Base-by-base conservation (phyloP, 495 filamentous ascomycete species). In the Daldinia concentrica region DNA sequence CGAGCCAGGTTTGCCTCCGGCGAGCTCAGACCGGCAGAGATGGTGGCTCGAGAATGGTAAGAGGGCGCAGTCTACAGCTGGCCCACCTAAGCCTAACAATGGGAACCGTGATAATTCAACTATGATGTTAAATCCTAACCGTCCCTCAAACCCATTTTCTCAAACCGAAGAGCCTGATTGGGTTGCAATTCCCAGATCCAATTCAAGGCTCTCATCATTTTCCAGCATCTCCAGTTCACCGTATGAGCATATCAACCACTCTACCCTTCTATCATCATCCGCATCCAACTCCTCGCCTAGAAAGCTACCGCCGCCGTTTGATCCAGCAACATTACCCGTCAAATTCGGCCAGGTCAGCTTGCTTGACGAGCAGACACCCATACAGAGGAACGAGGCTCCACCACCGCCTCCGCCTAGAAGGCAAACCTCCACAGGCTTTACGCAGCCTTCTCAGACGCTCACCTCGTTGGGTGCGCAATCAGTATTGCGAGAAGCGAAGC, bases 41-140 rank as follows among this genome's bases (percentile, higher is more conserved):
- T 99, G 95, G 95, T 99, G 95, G 95, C 82, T 98, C 29, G 91
- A 97, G 57, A 92, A 93, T 78, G 91, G 91, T 34, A 87, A 90
- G 64, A 90, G 92, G 58, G 93, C 91, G 8, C 90, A 90, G 64
- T 94, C 94, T 22, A 83, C 79, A 14, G 72, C 96, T 29, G 84
- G 83, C 37, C 89, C 92, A 22, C 91, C 93, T 2, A 81, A 82
- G 26, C 79, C 82, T 27, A 75, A 76, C 34, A 78, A 75, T 36
- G 72, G 80, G 6, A 76, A 74, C n/a, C 77, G 75, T 12, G 71
- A 72, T 58, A 61, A 58, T 58, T 69, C 73, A 9, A 85, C 85
- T 8, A 81, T 86, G 41, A 79, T 90, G 17, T 85, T 90, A 11
- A 97, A 97, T 79, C 84, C 87, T 2, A 82, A 88, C 52, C 87